Evolutionary conservation across 2,329 filamentous ascomycete species (phyloP).

Genomic region (Pyrenophora teres): DNA sequence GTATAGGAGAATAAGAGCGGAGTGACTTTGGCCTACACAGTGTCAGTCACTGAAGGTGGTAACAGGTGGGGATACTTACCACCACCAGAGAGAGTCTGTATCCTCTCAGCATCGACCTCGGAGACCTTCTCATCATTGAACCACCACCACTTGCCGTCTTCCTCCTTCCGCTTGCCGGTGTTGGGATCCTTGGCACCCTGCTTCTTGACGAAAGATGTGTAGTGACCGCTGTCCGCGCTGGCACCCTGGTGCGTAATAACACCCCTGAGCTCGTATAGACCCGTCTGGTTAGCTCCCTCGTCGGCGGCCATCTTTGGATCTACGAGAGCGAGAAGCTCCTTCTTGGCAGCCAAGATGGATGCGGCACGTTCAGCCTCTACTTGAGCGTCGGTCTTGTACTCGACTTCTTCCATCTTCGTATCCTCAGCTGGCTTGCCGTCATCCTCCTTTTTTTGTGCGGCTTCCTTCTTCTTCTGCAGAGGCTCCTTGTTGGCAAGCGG

Average conservation of each 20-base stretch:
- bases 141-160: constrained; percentile 99
- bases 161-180: constrained; percentile 76
- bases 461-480: constrained; percentile 57
- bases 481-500: constrained; percentile 54
- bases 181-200: constrained; percentile 71
- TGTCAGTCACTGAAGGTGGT: constrained; percentile 18
- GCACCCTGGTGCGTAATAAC: constrained; percentile 96
- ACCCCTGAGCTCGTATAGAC: constrained; percentile 90
- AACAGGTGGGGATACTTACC: constrained; percentile 57
- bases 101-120: constrained; percentile 89
- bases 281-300: constrained; percentile 86
- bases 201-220: constrained; percentile 98
- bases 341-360: constrained; percentile 78
- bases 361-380: constrained; percentile 83
- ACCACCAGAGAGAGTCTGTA: constrained; percentile 85
- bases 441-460: constrained; percentile 51
- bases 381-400: constrained; percentile 92
- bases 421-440: constrained; percentile 62
- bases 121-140: constrained; percentile 98
- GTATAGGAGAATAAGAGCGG: constrained; percentile 80
- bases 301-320: constrained; percentile 75
- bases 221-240: constrained; percentile 96
- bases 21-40: constrained; percentile 69
- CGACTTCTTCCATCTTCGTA: constrained; percentile 71
- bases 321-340: constrained; percentile 81